A percentile compares a stretch with the other conserved stretches of the same genome.
Conservation (phyloP, 352 stramenopile species). For the Paralagenidium karlingii region DNA sequence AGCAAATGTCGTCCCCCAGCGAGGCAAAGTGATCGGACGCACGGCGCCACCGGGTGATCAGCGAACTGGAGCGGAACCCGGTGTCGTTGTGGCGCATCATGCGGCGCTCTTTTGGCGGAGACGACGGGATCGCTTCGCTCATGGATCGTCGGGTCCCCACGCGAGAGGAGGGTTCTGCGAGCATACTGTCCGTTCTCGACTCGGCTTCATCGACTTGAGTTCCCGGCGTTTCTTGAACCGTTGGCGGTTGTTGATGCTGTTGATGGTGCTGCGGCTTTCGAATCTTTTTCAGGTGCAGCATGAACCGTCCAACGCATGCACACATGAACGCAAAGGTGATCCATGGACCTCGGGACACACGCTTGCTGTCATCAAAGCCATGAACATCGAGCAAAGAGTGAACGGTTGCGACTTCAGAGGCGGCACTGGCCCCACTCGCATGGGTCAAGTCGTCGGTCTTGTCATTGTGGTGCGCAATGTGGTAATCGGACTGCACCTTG, state of each 20-base stretch:
- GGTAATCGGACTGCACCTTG: conserved; percentile 69
- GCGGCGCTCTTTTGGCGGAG: not conserved
- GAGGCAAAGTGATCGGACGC: conserved; percentile 25
- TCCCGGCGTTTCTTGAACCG: too few species aligned
- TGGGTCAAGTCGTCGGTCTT: conserved; percentile 21
- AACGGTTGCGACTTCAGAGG: conserved; percentile 52
- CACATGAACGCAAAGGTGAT: conserved; percentile 64
- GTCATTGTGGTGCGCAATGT: conserved; percentile 13
- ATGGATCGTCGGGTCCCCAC: not conserved
- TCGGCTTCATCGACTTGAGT: too few species aligned
- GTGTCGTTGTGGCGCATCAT: not conserved
- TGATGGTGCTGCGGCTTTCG: conserved; percentile 5
- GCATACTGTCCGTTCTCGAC: too few species aligned
- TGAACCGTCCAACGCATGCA: conserved; percentile 43
- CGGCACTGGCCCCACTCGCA: conserved; percentile 1
- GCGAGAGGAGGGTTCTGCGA: too few species aligned
- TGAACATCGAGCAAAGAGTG: conserved; percentile 49
- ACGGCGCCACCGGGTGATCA: conserved; percentile 55
- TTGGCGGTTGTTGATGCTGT: conserved; percentile 27
- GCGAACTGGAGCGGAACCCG: conserved; percentile 18
- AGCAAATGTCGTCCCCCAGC: conserved; percentile 27
- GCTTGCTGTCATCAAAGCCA: conserved; percentile 52
- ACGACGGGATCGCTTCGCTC: not conserved
- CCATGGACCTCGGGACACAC: conserved; percentile 54
- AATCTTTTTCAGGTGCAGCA: conserved; percentile 9